phyloP scores from a whole-genome alignment of 495 filamentous ascomycete species.

The Aspergillus bertholletiae region DNA sequence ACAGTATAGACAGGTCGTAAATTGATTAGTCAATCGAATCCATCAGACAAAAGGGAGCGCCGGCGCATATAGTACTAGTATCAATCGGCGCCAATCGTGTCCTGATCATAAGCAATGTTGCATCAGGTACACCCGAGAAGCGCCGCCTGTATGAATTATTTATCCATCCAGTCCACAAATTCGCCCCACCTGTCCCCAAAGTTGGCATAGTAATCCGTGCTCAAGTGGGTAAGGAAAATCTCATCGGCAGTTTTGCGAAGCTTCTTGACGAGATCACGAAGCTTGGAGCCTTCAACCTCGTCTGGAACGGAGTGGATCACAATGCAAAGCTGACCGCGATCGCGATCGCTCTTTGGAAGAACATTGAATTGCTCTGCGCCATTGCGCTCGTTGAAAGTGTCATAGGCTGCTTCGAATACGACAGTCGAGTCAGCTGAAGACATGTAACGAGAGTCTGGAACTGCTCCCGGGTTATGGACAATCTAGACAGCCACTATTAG shows the following conservation, averaged over 20 bases:
- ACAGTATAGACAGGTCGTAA: not conserved
- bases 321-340: conserved; percentile 31
- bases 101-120: not conserved
- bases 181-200: conserved; percentile 41
- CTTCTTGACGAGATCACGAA: conserved; percentile 33
- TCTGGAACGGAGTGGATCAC: conserved; percentile 45
- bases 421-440: conserved; percentile 40
- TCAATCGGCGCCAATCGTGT: not conserved
- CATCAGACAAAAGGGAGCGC: not conserved
- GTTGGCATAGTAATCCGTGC: conserved; percentile 40
- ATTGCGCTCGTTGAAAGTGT: conserved; percentile 35
- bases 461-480: conserved; percentile 46
- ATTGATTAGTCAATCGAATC: not conserved
- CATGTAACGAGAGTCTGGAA: conserved; percentile 45
- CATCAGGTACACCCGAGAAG: not conserved
- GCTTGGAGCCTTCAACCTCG: conserved; percentile 23
- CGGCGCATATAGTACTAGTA: too few relatives aligned
- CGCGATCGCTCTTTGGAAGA: conserved; percentile 32
- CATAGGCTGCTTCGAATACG: conserved; percentile 45
- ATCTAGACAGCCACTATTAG: conserved; percentile 29
- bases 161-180: conserved; percentile 40
- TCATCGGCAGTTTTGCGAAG: conserved; percentile 35
- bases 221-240: conserved; percentile 44
- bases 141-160: conserved; percentile 12
- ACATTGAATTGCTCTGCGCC: conserved; percentile 28